Evolutionary conservation across 2,329 filamentous ascomycete genomes (phyloP), one percentile per base, ranked within the genome.

Genomic region (Exophiala oligosperma): DNA sequence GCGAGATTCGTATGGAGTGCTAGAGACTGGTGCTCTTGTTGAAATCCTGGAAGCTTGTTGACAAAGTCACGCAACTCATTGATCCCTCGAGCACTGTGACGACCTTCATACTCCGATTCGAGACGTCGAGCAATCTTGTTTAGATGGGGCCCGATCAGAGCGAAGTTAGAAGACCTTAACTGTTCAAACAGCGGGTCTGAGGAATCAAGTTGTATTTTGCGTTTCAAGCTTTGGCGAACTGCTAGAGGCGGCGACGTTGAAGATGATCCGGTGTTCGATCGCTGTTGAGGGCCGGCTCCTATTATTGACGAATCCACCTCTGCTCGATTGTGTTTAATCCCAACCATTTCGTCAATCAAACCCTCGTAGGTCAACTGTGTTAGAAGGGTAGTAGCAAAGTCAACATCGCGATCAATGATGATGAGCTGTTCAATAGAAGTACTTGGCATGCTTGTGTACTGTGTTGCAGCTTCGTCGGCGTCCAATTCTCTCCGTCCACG

Each of bases 351-450:
- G 69, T 99, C 95, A 54, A 99, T 88, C 26, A 99, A 80, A 2
- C 94, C 94, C 75, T 99, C 93, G 69, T 99, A 99, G 1, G 94
- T 99, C 61, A 99, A 79, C 72, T 99, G 94, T 0, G 93, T 97
- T 54, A 99, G 86, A 14, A 99, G 81, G 0, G 90, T 88, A 1
- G 94, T 97, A 14, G 93, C 91, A 68, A 94, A 92, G 72, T 99
- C 94, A 55, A 96, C 89, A 71, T 97, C 92, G 50, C 94, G 89
- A 73, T 99, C 94, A 55, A 99, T 92, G 60, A 99, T 89, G 68
- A 99, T 92, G 59, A 97, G 79, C 69, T 89, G 96, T 72, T 99
- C 94, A 49, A 92, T 90, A 5, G 87, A 87, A 9, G 89, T 89
- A 72, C 94, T 97, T 11, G 94, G 93, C 9, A 90, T 87, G 43